Evolutionary conservation across 2,329 filamentous ascomycete species (phyloP).

Genomic region (Colletotrichum sp.): DNA sequence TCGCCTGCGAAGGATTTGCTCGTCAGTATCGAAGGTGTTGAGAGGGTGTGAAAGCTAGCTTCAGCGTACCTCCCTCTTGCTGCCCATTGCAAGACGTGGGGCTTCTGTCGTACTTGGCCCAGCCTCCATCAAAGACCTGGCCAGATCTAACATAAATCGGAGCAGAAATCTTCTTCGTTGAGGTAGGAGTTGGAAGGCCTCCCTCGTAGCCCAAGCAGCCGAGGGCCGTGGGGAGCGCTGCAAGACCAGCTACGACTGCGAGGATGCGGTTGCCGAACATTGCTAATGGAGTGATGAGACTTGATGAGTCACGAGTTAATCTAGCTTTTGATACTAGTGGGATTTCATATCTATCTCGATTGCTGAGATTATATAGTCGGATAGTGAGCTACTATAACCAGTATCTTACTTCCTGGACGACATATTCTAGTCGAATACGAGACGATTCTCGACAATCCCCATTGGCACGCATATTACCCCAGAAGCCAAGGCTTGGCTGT

Average conservation of each 20-base stretch:
- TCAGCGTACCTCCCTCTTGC: constrained; percentile 35
- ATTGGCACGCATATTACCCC: not conserved
- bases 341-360: not conserved
- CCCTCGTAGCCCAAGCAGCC: constrained; percentile 32
- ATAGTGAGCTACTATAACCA: rapidly evolving
- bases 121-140: constrained; percentile 33
- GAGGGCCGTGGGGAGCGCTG: constrained; percentile 7
- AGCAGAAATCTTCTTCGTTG: constrained; percentile 27
- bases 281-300: rapidly evolving
- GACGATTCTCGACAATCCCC: rapidly evolving
- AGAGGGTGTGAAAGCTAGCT: too few relatives aligned
- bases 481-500: not conserved
- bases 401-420: rapidly evolving
- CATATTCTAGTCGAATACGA: not conserved
- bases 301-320: not conserved
- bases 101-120: constrained; percentile 37
- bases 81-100: constrained; percentile 42
- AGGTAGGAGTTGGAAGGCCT: constrained; percentile 33
- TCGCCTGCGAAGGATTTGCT: constrained; percentile 27
- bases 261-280: not conserved
- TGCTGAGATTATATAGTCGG: not conserved
- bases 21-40: too few relatives aligned
- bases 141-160: constrained; percentile 34
- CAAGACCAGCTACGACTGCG: not conserved
- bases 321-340: not conserved